Evolutionary conservation across 2,329 filamentous ascomycete genomes (phyloP), one percentile per base, ranked within the genome.

Genomic region (Cytospora chrysosperma): DNA sequence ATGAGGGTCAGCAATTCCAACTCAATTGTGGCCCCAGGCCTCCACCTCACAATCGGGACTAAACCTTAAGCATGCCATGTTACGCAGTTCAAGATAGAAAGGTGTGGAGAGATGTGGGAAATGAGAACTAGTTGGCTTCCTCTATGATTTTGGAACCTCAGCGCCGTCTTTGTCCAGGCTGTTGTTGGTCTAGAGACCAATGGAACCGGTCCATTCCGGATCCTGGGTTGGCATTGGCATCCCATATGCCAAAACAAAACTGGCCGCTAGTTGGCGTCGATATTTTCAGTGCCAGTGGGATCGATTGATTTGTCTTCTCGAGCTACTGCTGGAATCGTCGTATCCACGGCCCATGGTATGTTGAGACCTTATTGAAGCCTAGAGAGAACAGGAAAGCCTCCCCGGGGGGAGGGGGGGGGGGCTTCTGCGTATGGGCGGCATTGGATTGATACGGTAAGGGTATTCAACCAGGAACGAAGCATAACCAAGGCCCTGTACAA

Each of bases 71-170:
- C 7, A 34, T 3, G 5, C 32, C 32, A 34, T 7, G 32, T 34
- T 34, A 6, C 13, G 32, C 15, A 32, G 34, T 26, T 40, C 50
- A 9, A 30, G 9, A 9, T 30, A 9, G 32, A 8, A 12, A 53
- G 50, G 58, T n/a, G 27, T 54, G 34, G 26, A 54, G 34, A 40
- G 24, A 26, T 34, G 50, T 54, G 47, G 40, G 19, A 51, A 17
- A 34, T 28, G 58, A 50, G 37, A 50, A 60, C 34, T 60, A 60
- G 57, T 27, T 53, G 26, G 26, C 47, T 26, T 47, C 28, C 34
- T 54, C 58, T 50, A 60, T 32, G 43, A 43, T 53, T 54, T 34
- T 13, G 34, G 50, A 50, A 60, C 19, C 30, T 37, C 54, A 60
- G 50, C 28, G 26, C 40, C 34, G 37, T 54, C 50, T 60, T 54